Conservation (phyloP, 768 basidiomycete species). For the Boletellus sp. region DNA sequence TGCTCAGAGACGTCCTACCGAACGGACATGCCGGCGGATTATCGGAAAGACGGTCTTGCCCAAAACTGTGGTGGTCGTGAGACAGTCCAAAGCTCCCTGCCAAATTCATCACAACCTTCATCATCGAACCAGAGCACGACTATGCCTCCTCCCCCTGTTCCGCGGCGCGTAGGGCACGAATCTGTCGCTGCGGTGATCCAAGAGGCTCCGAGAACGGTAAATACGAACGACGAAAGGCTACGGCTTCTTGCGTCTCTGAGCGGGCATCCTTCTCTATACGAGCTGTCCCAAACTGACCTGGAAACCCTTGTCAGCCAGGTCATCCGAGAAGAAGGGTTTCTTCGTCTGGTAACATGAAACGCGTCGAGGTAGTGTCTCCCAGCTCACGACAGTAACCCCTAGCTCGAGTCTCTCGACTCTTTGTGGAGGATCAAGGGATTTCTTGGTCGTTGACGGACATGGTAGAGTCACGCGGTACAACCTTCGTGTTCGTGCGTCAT, state of each 20-base stretch:
- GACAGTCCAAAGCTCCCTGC: constrained; percentile 19
- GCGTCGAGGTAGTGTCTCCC: neutral
- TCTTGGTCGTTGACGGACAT: constrained; percentile 20
- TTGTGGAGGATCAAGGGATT: constrained; percentile 51
- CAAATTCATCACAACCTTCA: constrained; percentile 32
- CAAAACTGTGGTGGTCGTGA: constrained; percentile 5
- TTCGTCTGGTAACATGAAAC: constrained; percentile 54
- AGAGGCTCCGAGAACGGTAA: constrained; percentile 6
- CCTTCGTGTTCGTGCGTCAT: neutral
- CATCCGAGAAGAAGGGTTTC: constrained; percentile 74
- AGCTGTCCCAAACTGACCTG: constrained; percentile 47
- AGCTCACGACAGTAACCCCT: constrained; percentile 14
- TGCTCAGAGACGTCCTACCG: constrained; percentile 24
- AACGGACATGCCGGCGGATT: constrained; percentile 1
- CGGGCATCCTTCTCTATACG: constrained; percentile 48
- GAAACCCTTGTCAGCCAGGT: constrained; percentile 58
- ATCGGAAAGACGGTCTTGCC: neutral
- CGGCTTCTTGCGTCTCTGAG: constrained; percentile 39
- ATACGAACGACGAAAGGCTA: constrained; percentile 7
- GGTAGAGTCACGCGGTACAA: neutral
- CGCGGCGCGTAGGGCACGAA: constrained; percentile 11
- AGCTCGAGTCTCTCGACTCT: constrained; percentile 53
- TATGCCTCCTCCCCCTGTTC: constrained; percentile 33
- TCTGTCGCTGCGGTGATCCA: constrained; percentile 1
- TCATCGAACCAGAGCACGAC: constrained; percentile 22